Conservation (phyloP, 257 asterid genomes). For the Rauvolfia tetraphylla region DNA sequence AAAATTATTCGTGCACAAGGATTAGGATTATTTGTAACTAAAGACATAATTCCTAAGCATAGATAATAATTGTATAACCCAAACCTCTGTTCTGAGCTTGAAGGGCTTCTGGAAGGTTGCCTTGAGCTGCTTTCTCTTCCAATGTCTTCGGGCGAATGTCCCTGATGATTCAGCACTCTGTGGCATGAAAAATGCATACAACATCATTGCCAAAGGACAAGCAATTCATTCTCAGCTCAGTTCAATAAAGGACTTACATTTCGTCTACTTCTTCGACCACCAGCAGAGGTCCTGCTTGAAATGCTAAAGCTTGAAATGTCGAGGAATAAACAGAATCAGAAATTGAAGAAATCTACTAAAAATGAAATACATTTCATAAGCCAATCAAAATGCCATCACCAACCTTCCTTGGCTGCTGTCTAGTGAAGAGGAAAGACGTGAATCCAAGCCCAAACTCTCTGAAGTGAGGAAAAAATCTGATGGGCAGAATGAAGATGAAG, state of each 20-base stretch:
- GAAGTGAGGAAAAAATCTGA: constrained; percentile 63
- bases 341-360: neutral
- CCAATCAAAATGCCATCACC: constrained; percentile 9
- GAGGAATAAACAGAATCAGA: constrained; percentile 16
- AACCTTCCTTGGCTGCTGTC: constrained; percentile 73
- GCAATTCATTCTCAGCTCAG: neutral
- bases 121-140: constrained; percentile 54
- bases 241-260: constrained; percentile 45
- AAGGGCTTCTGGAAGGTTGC: constrained; percentile 71
- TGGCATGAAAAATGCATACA: constrained; percentile 12
- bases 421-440: constrained; percentile 38
- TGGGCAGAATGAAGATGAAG: constrained; percentile 66
- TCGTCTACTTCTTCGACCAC: constrained; percentile 53
- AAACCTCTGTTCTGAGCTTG: constrained; percentile 79
- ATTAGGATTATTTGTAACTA: neutral
- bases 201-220: constrained; percentile 7
- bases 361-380: neutral
- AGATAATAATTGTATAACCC: neutral
- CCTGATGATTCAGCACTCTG: constrained; percentile 70
- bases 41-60: neutral
- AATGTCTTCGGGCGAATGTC: constrained; percentile 36
- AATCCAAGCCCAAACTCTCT: constrained; percentile 69
- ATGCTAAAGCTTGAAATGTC: constrained; percentile 37
- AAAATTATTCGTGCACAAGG: neutral
- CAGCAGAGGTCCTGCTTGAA: constrained; percentile 46